These are phyloP conservation scores for Marchantia polymorpha DNA, from an alignment of 225 moss, liverwort and hornwort genomes.

Conservation along the genomic window DNA sequence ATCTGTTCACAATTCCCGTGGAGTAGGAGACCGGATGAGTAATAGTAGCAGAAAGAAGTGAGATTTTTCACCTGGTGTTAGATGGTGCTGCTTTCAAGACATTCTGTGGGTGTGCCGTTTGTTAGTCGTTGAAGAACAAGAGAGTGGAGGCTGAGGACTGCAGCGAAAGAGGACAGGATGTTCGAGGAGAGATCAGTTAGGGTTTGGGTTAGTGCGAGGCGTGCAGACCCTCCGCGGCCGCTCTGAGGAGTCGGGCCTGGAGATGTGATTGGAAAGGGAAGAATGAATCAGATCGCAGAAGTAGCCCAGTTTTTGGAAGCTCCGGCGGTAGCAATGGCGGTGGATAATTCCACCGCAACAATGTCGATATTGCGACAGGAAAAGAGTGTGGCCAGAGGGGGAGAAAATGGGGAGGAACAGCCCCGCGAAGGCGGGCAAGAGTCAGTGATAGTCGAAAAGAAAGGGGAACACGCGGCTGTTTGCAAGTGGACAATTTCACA, in stretches of 20 bases:
- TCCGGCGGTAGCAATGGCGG: constrained; percentile 55
- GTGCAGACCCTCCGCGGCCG: constrained; percentile 43
- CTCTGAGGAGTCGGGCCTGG: constrained; percentile 39
- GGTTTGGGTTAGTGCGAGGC: constrained; percentile 44
- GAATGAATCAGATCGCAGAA: constrained; percentile 75
- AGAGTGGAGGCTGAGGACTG: constrained; percentile 8
- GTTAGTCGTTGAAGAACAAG: constrained; percentile 24
- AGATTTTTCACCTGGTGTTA: neutral
- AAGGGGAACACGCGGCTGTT: constrained; percentile 92
- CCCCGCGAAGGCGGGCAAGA: constrained; percentile 98
- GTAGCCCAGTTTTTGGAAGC: constrained; percentile 53
- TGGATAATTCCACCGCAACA: constrained; percentile 79
- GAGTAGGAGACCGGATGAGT: neutral
- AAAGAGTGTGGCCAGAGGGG: constrained; percentile 73
- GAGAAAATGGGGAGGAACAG: constrained; percentile 87
- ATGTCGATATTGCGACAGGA: constrained; percentile 74
- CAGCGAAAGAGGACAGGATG: constrained; percentile 29
- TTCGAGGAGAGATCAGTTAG: constrained; percentile 49
- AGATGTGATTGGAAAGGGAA: constrained; percentile 44
- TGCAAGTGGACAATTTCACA: constrained; percentile 99
- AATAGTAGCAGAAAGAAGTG: neutral
- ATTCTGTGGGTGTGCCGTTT: constrained; percentile 28
- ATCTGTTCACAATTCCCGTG: constrained; percentile 8
- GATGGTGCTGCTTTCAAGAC: neutral
- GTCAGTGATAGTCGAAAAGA: constrained; percentile 94